phyloP scores from a whole-genome alignment of 176 grass and related monocot genomes.

The Paspalum notatum region DNA sequence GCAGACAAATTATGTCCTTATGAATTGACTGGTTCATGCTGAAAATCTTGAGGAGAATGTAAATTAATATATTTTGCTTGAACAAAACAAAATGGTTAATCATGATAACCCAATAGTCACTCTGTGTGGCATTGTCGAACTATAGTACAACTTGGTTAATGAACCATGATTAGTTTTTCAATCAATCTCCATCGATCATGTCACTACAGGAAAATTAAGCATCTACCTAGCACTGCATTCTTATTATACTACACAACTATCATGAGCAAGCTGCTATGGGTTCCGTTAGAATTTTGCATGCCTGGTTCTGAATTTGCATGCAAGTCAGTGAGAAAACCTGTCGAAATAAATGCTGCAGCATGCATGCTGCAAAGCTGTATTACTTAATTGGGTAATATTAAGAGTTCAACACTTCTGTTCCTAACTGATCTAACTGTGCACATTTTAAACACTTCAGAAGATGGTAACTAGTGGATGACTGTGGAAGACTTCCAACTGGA shows the following conservation, averaged over 20 bases:
- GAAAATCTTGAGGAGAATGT: neutral
- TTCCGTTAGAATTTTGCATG: slow-evolving; percentile 14
- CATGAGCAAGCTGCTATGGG: neutral
- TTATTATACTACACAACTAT: neutral
- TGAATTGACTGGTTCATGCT: neutral
- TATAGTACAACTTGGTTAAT: neutral
- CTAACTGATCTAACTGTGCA: neutral
- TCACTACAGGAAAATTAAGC: neutral
- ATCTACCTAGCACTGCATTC: neutral
- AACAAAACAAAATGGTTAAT: neutral
- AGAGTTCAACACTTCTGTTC: slow-evolving; percentile 1
- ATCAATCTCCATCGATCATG: neutral
- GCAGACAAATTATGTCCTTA: neutral
- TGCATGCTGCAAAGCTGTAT: neutral
- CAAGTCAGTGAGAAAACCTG: neutral
- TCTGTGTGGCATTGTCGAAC: neutral
- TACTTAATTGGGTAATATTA: neutral
- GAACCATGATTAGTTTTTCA: neutral
- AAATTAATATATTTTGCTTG: neutral
- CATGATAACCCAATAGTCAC: neutral
- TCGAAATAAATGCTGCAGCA: neutral
- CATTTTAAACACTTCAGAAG: slow-evolving; percentile 29
- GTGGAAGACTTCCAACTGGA: slow-evolving; percentile 25
- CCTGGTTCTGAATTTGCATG: slow-evolving; percentile 4
- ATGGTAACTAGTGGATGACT: slow-evolving; percentile 24